phyloP scores from a whole-genome alignment of 352 stramenopile species.

The Pythium angustatum region DNA sequence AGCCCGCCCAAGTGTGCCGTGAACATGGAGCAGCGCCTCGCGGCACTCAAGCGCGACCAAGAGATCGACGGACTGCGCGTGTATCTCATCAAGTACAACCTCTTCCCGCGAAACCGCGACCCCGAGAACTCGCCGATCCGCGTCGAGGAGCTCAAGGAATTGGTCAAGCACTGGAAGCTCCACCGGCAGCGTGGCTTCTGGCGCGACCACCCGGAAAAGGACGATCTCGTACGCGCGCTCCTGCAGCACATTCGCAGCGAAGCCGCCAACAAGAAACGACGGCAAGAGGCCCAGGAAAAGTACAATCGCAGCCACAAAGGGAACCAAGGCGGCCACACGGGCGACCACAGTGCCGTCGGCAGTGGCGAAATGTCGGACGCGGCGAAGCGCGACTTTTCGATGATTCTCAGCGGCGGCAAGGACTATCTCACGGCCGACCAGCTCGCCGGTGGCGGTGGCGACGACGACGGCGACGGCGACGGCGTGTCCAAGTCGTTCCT shows the following conservation, averaged over 20 bases:
- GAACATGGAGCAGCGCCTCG: slow-evolving; percentile 86
- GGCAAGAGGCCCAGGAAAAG: slow-evolving; percentile 81
- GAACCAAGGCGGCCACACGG: not conserved
- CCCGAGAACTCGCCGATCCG: slow-evolving; percentile 85
- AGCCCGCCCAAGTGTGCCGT: slow-evolving; percentile 78
- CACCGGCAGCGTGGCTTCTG: slow-evolving; percentile 89
- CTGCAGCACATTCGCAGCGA: slow-evolving; percentile 86
- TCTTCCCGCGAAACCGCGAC: slow-evolving; percentile 82
- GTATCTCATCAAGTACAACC: slow-evolving; percentile 88
- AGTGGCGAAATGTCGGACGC: slow-evolving; percentile 31
- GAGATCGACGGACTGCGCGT: slow-evolving; percentile 82
- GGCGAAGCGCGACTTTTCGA: slow-evolving; percentile 59
- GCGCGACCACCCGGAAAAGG: slow-evolving; percentile 89
- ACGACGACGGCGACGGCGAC: not conserved
- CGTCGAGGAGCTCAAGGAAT: slow-evolving; percentile 90
- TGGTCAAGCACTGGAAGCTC: slow-evolving; percentile 91
- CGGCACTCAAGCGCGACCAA: slow-evolving; percentile 73
- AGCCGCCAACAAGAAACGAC: slow-evolving; percentile 74
- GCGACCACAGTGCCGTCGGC: slow-evolving; percentile 15
- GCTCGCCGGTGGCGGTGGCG: slow-evolving; percentile 1
- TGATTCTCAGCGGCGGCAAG: slow-evolving; percentile 46
- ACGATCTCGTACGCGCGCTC: slow-evolving; percentile 85
- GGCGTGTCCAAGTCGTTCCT: slow-evolving; percentile 24
- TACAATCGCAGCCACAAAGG: slow-evolving; percentile 41
- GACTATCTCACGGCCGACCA: slow-evolving; percentile 12